Evolutionary conservation across 2,329 filamentous ascomycete genomes (phyloP).

Genomic region (Didymella pinodella): DNA sequence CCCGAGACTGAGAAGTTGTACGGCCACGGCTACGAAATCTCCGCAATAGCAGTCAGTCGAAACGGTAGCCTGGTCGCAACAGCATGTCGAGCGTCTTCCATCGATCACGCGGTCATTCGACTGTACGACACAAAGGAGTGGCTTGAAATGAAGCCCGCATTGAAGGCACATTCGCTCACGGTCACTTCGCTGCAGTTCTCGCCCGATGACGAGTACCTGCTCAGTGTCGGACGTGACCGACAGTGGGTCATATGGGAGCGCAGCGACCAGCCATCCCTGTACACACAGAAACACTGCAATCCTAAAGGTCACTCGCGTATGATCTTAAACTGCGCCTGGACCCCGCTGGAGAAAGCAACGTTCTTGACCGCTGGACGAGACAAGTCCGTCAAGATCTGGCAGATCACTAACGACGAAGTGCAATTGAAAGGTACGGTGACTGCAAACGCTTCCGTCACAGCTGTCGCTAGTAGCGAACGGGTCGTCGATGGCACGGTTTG

Average conservation of each 20-base stretch:
- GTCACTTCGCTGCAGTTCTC: conserved; percentile 85
- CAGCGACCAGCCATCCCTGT: conserved; percentile 54
- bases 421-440: conserved; percentile 36
- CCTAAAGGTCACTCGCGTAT: conserved; percentile 89
- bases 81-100: conserved; percentile 88
- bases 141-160: conserved; percentile 84
- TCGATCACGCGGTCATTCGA: conserved; percentile 93
- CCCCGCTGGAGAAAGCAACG: conserved; percentile 52
- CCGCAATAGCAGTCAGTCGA: conserved; percentile 79
- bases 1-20: conserved; percentile 97
- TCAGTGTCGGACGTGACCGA: conserved; percentile 90
- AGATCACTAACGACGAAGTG: conserved; percentile 36
- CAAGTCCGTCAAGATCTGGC: conserved; percentile 75
- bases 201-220: conserved; percentile 72
- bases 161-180: conserved; percentile 87
- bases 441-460: conserved; percentile 40
- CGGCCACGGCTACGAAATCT: conserved; percentile 97
- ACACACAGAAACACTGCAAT: conserved; percentile 69
- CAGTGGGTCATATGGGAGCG: conserved; percentile 86
- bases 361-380: conserved; percentile 94
- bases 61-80: conserved; percentile 82
- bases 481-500: conserved; percentile 4
- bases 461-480: conserved; percentile 34
- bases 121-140: conserved; percentile 87
- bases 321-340: conserved; percentile 90